These are phyloP conservation scores for Euphorbia celastroides DNA, from an alignment of 441 rosid genomes.

Conservation along the genomic window DNA sequence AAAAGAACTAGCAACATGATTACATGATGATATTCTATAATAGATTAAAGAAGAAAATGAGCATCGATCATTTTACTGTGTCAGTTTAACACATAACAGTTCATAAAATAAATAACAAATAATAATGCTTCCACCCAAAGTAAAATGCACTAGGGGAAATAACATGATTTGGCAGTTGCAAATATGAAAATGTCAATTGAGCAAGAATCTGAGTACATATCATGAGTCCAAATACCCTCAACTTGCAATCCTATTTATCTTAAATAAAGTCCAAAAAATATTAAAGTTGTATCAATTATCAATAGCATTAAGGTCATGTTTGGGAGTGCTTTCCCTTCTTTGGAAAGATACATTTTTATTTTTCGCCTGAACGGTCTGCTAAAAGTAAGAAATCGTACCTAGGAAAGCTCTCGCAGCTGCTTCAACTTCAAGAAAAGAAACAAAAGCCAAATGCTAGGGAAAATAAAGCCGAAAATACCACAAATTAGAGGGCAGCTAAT, in stretches of 20 bases:
- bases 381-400: neutral
- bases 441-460: too few relatives aligned
- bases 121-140: neutral
- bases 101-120: neutral
- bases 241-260: neutral
- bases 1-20: slow-evolving; percentile 1
- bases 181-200: neutral
- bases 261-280: neutral
- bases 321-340: neutral
- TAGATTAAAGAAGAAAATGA: neutral
- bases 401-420: neutral
- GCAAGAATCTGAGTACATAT: neutral
- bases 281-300: neutral
- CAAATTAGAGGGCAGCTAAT: too few relatives aligned
- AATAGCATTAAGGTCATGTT: neutral
- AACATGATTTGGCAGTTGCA: neutral
- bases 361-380: too few relatives aligned
- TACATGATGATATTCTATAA: neutral
- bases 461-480: too few relatives aligned
- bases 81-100: neutral
- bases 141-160: neutral
- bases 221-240: neutral
- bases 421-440: too few relatives aligned
- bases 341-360: neutral
- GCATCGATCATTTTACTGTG: neutral